Evolutionary conservation across 768 basidiomycete species (phyloP), one percentile per base, ranked within the genome.

Genomic region (Tylopilus sp.): DNA sequence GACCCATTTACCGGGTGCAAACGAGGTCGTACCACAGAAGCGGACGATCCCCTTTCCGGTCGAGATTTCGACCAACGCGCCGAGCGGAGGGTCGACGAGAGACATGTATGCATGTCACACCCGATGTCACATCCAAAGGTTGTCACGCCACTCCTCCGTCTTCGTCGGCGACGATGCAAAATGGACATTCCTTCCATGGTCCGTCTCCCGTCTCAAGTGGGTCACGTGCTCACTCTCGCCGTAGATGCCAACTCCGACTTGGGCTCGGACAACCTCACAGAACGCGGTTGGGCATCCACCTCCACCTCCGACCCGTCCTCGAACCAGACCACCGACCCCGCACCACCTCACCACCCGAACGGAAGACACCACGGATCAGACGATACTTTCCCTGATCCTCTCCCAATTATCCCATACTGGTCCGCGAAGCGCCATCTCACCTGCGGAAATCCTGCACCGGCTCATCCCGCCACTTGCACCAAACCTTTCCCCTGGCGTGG

Each of bases 1-100:
- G 44, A 97, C 79, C 95, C 95, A 99, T 77, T 88, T 92, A 0
- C 97, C 97, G 2, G 82, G 69, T 20, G 90, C 80, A 67, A 98
- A 98, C 2, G 79, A 76, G 0, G 95, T 95, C 28, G 81, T 56
- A 0, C 95, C 97, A 45, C 78, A 80, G 76, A 93, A 99, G 21
- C 94, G 79, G 41, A 98, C 87, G 41, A 86, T 75, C 3, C 97
- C 97, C 33, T 82, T 78, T 17, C 95, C 94, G 35, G 85, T 83
- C 0, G 86, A 71, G 40, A 94, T 82, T 49, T 86, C 80, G 15
- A 97, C 95, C 49, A 88, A 79, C 4, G 91, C 79, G 28, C 88
- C 88, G 43, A 91, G 66, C 4, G 79, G 68, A 30, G 75, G 73
- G 25, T 81, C 80, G 40, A 52, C 44, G 41, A 57, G 51, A 45